Evolutionary conservation across 306 rosid genomes (phyloP), one percentile per base, ranked within the genome.

Genomic region (Styphnolobium japonicum): DNA sequence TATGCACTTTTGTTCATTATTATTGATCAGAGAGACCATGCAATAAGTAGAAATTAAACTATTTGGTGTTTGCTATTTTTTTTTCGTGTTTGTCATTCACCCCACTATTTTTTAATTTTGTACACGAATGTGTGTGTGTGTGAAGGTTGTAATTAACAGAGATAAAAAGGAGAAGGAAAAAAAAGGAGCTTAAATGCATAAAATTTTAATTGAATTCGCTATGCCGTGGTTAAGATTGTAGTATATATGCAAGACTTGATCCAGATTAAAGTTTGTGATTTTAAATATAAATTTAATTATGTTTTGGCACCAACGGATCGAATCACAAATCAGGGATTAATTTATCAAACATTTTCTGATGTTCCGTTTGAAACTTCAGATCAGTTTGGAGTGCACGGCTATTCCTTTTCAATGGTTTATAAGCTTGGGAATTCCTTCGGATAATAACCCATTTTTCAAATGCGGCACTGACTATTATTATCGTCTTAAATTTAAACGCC

Each of bases 351-450:
- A 33, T 4, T 36, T 36, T 34, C 61, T 33, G 16, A 31, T 43
- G 29, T 12, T 15, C 4, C 1, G 10, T 42, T 45, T 69, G 61
- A 67, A 56, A 64, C 37, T 21, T 0, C 18, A 0, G 8, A 2
- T 12, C 80, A 45, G 3, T 60, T 23, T 36, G 37, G 56, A 22
- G 56, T 21, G 68, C 68, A 61, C 62, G 60, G 45, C 53, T 62
- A 33, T 11, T 31, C 53, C 1, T 49, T 77, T 55, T 77, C 75
- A 69, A 70, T 37, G 72, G 67, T 52, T 64, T 80, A 48, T 43
- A 39, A 1, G 40, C 6, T 71, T 3, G 48, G 60, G 23, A 16
- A 15, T 45, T 27, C 19, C 42, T 3, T 57, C 7, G 1, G 23
- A 46, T 6, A 16, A 67, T 43, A n/a, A 4, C 51, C 19, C 1